Evolutionary conservation across 2,329 filamentous ascomycete genomes (phyloP).

Genomic region (Aspergillus sp.): DNA sequence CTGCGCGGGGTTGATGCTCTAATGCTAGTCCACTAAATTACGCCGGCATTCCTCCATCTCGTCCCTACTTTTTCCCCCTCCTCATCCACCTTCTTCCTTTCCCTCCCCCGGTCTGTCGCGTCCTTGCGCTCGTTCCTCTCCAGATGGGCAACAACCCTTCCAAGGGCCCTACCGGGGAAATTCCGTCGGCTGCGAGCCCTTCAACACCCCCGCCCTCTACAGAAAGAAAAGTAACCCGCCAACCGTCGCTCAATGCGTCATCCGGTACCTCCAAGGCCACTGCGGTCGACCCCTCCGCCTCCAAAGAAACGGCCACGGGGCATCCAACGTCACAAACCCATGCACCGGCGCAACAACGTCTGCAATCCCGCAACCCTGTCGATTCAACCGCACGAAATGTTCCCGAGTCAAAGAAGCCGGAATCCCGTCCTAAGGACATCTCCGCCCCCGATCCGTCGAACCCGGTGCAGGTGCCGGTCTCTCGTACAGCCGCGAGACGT

Average conservation of each 20-base stretch:
- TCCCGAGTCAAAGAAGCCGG: constrained; percentile 13
- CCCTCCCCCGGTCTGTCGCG: constrained; percentile 5
- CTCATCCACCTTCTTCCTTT: constrained; percentile 4
- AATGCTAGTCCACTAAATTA: neutral
- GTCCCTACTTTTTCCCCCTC: constrained; percentile 2
- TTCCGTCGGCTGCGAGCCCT: constrained; percentile 26
- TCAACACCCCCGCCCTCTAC: constrained; percentile 23
- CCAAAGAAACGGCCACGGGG: constrained; percentile 44
- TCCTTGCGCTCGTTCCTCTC: constrained; percentile 18
- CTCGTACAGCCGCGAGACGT: constrained; percentile 28
- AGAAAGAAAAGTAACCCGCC: constrained; percentile 41
- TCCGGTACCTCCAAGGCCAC: constrained; percentile 38
- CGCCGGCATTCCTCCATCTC: neutral
- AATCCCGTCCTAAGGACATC: constrained; percentile 25
- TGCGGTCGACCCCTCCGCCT: constrained; percentile 44
- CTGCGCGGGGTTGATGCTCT: neutral
- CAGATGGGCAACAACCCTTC: constrained; percentile 52
- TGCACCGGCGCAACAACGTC: constrained; percentile 40
- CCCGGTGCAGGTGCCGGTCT: constrained; percentile 40
- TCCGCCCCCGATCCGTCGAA: constrained; percentile 36
- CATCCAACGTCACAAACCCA: constrained; percentile 37
- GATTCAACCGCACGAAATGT: neutral
- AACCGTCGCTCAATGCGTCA: constrained; percentile 42
- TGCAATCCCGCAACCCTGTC: constrained; percentile 36
- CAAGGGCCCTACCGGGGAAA: constrained; percentile 39